Percentiles rank a stretch among this genome's conserved stretches.
Conservation (phyloP, 257 asterid species). For the Knoxia roxburghii region DNA sequence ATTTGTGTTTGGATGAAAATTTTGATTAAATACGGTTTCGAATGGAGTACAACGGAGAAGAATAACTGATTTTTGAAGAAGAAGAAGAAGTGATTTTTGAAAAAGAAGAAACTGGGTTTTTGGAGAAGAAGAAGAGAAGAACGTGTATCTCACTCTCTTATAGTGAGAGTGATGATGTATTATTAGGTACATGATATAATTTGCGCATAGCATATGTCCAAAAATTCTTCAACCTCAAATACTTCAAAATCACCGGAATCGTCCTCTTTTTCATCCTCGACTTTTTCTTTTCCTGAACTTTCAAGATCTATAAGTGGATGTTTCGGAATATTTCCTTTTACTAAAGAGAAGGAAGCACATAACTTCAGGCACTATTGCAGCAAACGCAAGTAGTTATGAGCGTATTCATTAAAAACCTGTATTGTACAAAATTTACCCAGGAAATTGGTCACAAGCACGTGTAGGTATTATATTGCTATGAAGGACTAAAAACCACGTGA, state of each 20-base stretch:
- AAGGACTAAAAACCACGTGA: neutral
- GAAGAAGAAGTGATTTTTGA: too few species aligned
- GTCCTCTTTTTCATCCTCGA: slow-evolving; percentile 18
- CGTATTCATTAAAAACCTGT: slow-evolving; percentile 65
- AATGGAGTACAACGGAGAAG: too few species aligned
- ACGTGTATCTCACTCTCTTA: too few species aligned
- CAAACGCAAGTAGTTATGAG: slow-evolving; percentile 46
- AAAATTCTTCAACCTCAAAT: slow-evolving; percentile 56
- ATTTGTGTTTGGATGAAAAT: too few species aligned
- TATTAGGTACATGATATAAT: too few species aligned
- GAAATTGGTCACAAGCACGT: neutral
- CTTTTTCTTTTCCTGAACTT: slow-evolving; percentile 23
- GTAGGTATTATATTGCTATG: neutral
- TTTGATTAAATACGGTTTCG: too few species aligned
- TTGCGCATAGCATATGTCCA: slow-evolving; percentile 51
- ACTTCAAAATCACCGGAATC: slow-evolving; percentile 26
- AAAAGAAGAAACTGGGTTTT: too few species aligned
- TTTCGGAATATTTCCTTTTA: slow-evolving; percentile 16
- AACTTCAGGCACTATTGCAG: slow-evolving; percentile 68
- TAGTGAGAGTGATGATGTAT: too few species aligned
- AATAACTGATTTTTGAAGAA: too few species aligned
- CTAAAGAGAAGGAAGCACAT: slow-evolving; percentile 35
- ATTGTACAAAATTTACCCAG: neutral
- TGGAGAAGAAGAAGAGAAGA: too few species aligned
- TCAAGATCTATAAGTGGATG: slow-evolving; percentile 17